Evolutionary conservation across 148 eudicot genomes (phyloP), one percentile per base, ranked within the genome.

Genomic region (Polygonum maritimum): DNA sequence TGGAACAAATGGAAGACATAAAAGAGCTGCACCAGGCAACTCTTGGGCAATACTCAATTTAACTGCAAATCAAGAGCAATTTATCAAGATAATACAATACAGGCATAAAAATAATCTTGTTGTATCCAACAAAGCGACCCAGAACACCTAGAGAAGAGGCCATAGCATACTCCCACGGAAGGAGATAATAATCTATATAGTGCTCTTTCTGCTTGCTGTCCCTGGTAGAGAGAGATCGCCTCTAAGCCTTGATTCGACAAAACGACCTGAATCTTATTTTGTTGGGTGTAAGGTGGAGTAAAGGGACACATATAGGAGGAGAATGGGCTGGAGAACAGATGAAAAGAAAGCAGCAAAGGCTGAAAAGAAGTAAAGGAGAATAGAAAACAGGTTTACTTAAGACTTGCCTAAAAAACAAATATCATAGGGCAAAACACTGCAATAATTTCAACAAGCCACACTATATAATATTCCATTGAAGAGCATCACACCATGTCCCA

Each of bases 21-120:
- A 84, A 15, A 96, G 82, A 79, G 98, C 92, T 71, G 97, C 96
- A 82, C 94, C 99, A 69, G 99, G 95, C 78, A 92, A 78, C 75
- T 88, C 87, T 78, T 60, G 83, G 71, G 81, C 80, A 78, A 81
- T 81, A 74, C 78, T 40, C 9, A 69, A 69, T 82, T 80, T 85
- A 82, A 86, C 99, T 96, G 89, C 81, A 78, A 75, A 51, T 40
- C 48, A 52, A 62, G 81, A 76, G 19, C 35, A 79, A 18, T 0
- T 65, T 26, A 74, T 38, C 15, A 40, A 73, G 39, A 33, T 65
- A 7, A 72, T 8, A n/a, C 9, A 19, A 19, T 7, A 72, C 39
- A 72, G 51, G 45, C 21, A 19, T 65, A 35, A 16, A 33, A 5
- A 57, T 57, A 19, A 21, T 21, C 31, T 21, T 19, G 21, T 8